Evolutionary conservation across 139 green algal genomes (phyloP), one percentile per base, ranked within the genome.

Genomic region (Spirogloea muscicola): DNA sequence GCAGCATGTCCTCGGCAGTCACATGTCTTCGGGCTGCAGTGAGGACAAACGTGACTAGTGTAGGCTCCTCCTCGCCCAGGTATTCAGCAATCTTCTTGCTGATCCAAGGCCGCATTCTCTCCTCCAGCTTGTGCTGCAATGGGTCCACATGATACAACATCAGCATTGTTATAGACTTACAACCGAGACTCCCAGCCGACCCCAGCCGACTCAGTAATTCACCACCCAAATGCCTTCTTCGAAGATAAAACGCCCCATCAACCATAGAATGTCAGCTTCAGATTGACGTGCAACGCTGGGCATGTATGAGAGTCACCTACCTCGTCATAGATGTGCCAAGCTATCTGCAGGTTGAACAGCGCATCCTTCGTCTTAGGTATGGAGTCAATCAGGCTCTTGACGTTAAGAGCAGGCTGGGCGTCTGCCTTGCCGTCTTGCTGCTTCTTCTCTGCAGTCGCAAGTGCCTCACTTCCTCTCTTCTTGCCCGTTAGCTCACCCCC

Each of bases 21-120:
- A 74, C 38, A 43, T 86, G 86, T 64, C 78, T 44, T 34, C 66
- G 37, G 16, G 92, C 72, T 52, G 89, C 77, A 2, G 67, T 69
- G 64, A 94, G 80, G 57, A 97, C 85, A 76, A 90, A 92, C 42
- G 86, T 81, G 34, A 91, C 84, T 18, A 92, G 58, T 9, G 78
- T 82, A 1, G 74, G 79, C 66, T 92, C 89, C 44, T 91, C 84
- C 64, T 89, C 82, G 1, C 89, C 89, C 62, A 94, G 70, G 37
- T 90, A 71, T 66, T 89, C 84, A 5, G 55, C 59, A 9, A 95
- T 88, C 81, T 96, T 95, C 72, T 86, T 87, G 27, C 51, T 52
- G 46, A 96, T 87, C 91, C 91, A 96, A 3, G 73, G 67, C 49
- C 40, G 29, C 66, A 75, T 73, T 29, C 41, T 65, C 44, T 62